Base-by-base conservation (phyloP, 108 stramenopile genomes). In the Mediolabrus comicus region DNA sequence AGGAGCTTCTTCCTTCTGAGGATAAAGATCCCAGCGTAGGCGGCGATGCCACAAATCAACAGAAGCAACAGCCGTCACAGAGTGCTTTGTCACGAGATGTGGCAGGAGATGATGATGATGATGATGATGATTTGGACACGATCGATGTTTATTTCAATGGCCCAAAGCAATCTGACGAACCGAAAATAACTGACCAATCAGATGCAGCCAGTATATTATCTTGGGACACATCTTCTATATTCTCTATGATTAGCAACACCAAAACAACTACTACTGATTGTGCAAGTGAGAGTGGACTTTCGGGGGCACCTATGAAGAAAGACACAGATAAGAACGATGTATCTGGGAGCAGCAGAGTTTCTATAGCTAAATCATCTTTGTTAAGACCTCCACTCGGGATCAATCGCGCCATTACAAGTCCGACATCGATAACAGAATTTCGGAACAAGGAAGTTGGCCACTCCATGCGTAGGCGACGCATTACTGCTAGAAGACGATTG, bases 71-170 rank as follows among this genome's bases (percentile, higher is more conserved):
- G 56, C 4, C n/a, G n/a, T n/a, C n/a, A n/a, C n/a, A n/a, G n/a
- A n/a, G 22, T 49, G 22, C 19, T 32, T 1, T 33, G 4, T 19
- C 30, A 13, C 46, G 55, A 41, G 14, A 30, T 12, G 25, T 24
- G 13, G 13, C 43, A 49, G 8, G 9, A 17, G n/a, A 16, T 22
- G 46, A 24, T 34, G 66, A 62, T 1, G 75, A 76, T 36, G 62
- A 57, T 57, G 24, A 62, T 1, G 75, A 76, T 36, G 62, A 57
- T 57, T 24, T 69, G 10, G 75, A 69, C 32, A 68, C 75, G 5
- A 76, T 76, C 28, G 67, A 76, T 56, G 29, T 76, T 34, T 64
- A 69, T 32, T 69, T 69, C 24, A 67, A 67, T 24, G 16, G 26
- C 65, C 38, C 4, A 39, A 63, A 35, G 13, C 46, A 55, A 29